Evolutionary conservation across 345 rosid genomes (phyloP).

Genomic region (Citropsis articulata): DNA sequence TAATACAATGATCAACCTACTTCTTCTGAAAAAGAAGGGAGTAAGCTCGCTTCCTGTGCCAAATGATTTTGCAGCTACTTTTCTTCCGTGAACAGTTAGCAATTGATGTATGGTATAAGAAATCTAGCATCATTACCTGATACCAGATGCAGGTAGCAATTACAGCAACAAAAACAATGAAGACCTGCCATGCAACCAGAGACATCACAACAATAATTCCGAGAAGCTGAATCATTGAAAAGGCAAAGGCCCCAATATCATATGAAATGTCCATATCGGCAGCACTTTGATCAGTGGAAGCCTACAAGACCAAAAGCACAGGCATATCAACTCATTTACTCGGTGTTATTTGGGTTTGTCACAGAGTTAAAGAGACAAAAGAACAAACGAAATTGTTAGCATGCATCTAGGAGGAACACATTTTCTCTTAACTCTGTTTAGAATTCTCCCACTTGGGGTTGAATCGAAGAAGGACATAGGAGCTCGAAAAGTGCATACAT

Average conservation of each 20-base stretch:
- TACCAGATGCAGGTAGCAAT: slow-evolving; percentile 54
- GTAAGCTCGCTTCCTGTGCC: background rate
- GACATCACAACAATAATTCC: slow-evolving; percentile 60
- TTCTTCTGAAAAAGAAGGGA: background rate
- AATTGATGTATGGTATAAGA: no score
- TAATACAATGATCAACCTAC: background rate
- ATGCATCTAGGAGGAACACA: background rate
- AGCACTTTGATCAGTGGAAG: slow-evolving; percentile 77
- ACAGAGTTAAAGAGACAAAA: background rate
- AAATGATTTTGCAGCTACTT: background rate
- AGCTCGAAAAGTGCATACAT: slow-evolving; percentile 58
- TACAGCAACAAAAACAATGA: slow-evolving; percentile 51
- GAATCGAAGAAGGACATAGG: slow-evolving; percentile 83
- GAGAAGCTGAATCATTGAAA: slow-evolving; percentile 44
- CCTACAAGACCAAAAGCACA: slow-evolving; percentile 29
- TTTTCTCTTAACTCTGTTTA: slow-evolving; percentile 44
- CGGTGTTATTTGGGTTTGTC: background rate
- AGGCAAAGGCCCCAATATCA: slow-evolving; percentile 44
- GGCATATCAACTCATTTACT: background rate
- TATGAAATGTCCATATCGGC: slow-evolving; percentile 51
- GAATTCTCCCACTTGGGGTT: slow-evolving; percentile 66
- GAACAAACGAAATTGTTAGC: background rate
- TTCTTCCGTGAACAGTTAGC: no score
- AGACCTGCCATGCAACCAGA: slow-evolving; percentile 66
- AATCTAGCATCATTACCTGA: slow-evolving; percentile 34